phyloP scores from a whole-genome alignment of 495 filamentous ascomycete genomes.

The Hypoxylon perforatum region DNA sequence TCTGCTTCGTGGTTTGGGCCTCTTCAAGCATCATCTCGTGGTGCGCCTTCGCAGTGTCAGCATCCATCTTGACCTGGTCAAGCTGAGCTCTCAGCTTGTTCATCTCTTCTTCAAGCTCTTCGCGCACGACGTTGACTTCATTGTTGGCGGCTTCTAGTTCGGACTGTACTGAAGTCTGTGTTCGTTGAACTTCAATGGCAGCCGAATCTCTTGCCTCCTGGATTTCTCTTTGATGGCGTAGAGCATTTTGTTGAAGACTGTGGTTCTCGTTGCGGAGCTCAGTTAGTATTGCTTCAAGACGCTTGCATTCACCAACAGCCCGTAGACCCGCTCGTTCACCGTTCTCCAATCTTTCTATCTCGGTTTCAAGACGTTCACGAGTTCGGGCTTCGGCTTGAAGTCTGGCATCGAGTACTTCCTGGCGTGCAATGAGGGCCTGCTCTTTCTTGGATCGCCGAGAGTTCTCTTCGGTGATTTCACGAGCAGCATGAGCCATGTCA shows the following conservation, averaged over 20 bases:
- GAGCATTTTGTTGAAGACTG: slow-evolving; percentile 70
- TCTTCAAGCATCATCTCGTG: slow-evolving; percentile 84
- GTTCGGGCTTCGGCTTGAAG: slow-evolving; percentile 81
- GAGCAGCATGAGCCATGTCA: slow-evolving; percentile 81
- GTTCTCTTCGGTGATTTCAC: slow-evolving; percentile 82
- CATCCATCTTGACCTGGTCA: slow-evolving; percentile 76
- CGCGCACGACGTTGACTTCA: slow-evolving; percentile 81
- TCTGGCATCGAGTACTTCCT: slow-evolving; percentile 81
- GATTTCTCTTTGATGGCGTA: slow-evolving; percentile 83
- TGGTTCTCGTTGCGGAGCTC: slow-evolving; percentile 75
- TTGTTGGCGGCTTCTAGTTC: slow-evolving; percentile 85
- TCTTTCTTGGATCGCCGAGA: slow-evolving; percentile 77
- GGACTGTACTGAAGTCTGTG: slow-evolving; percentile 77
- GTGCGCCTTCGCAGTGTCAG: slow-evolving; percentile 76
- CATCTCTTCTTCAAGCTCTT: slow-evolving; percentile 79
- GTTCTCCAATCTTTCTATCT: slow-evolving; percentile 79
- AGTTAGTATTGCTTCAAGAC: slow-evolving; percentile 72
- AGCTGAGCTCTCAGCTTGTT: slow-evolving; percentile 73
- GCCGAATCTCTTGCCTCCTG: slow-evolving; percentile 82
- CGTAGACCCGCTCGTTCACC: slow-evolving; percentile 76
- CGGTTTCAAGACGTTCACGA: slow-evolving; percentile 80
- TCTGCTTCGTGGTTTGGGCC: slow-evolving; percentile 69
- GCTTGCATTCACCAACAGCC: slow-evolving; percentile 65
- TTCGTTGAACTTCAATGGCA: slow-evolving; percentile 80
- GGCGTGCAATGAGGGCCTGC: slow-evolving; percentile 75